These are phyloP conservation scores for Vinca major DNA, from an alignment of 305 asterid genomes.

Conservation along the genomic window DNA sequence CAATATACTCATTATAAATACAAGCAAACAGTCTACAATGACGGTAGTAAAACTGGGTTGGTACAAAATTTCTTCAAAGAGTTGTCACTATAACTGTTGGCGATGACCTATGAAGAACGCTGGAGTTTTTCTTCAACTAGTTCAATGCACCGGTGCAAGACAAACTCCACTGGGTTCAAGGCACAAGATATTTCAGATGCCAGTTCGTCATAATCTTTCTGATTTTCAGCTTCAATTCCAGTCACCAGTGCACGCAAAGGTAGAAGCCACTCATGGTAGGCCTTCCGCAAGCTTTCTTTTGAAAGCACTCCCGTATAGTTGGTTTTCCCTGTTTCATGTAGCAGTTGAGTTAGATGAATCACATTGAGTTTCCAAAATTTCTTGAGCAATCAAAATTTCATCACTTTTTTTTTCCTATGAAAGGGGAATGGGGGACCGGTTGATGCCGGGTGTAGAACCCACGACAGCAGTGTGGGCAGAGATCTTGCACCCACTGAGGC, in stretches of 20 bases:
- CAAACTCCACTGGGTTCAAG: conserved; percentile 61
- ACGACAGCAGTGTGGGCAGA: no score
- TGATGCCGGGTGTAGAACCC: no score
- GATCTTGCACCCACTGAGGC: no score
- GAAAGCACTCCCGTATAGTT: conserved; percentile 52
- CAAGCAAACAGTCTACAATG: background rate
- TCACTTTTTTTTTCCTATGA: no score
- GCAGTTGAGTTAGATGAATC: background rate
- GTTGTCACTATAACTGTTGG: no score
- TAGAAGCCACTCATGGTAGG: conserved; percentile 64
- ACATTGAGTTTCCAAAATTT: background rate
- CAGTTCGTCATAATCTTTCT: conserved; percentile 19
- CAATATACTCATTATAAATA: no score
- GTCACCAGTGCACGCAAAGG: conserved; percentile 61
- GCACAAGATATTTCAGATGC: conserved; percentile 34
- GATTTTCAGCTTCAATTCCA: conserved; percentile 35
- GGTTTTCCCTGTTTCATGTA: conserved; percentile 51
- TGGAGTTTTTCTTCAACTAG: conserved; percentile 53
- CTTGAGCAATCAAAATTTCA: background rate
- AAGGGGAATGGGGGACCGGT: no score
- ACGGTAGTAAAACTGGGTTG: background rate
- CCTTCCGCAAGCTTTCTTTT: conserved; percentile 42
- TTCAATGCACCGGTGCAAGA: conserved; percentile 67
- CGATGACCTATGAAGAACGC: conserved; percentile 8
- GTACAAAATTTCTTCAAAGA: no score